Evolutionary conservation across 176 grass and related monocot genomes (phyloP), one percentile per base, ranked within the genome.

Genomic region (Hordeum marinum): DNA sequence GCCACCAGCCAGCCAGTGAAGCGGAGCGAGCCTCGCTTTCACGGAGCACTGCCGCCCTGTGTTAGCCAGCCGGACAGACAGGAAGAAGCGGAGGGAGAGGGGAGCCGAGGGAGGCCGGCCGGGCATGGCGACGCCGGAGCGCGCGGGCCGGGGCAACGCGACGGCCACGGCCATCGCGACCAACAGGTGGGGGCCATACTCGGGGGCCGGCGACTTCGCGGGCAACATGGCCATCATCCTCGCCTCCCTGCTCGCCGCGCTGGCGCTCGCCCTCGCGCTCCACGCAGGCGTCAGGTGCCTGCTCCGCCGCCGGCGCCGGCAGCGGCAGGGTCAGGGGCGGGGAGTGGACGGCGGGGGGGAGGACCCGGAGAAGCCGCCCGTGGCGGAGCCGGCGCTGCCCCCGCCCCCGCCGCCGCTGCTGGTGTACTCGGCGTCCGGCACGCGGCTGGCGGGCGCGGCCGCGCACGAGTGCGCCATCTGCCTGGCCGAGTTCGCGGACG

Each of bases 201-300:
- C 89, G 6, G 82, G 92, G 46, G 87, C 81, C 17, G 84, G 89
- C 17, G 87, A 94, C 72, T 89, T 91, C 78, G 87, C 89, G 41
- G 72, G 84, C 81, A 91, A 83, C 89, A 91, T 94, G 89, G 87
- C 84, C 72, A 57, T 94, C 87, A 84, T 94, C 84, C 89, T 94
- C 6, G 78, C 86, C 4, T 73, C 81, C 0, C 84, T 94, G 20
- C 87, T 94, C 39, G 81, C 86, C 61, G 87, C 87, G 31, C 17
- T 86, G 0, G 59, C 78, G 0, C 78, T 94, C 31, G 89, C 78
- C 42, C 77, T 94, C 40, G 79, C 89, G 25, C 82, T 91, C 62
- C 78, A 85, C 82, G 87, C 92, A 82, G 78, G 78, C 52, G 74
- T 85, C 45, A 82, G 87, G 21, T 75, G 87, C 89, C 54, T 94